Percentiles rank a stretch among this genome's conserved stretches.
Evolutionary conservation across 2,329 filamentous ascomycete genomes (phyloP).

Genomic region (Alternaria triticimaculans): DNA sequence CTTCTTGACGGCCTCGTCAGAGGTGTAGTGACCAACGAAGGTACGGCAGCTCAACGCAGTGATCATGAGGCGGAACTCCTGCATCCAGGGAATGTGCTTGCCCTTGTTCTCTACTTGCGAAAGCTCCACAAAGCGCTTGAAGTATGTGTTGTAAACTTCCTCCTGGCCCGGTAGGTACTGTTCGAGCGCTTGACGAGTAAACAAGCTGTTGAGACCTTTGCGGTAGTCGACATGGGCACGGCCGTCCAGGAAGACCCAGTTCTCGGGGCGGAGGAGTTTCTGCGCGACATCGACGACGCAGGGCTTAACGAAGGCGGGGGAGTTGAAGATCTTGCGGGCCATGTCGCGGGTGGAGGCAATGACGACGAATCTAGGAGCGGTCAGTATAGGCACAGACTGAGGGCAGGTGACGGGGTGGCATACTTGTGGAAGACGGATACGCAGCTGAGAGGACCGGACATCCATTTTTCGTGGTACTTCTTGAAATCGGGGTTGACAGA

Average conservation of each 20-base stretch:
- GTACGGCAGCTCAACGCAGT: conserved; percentile 93
- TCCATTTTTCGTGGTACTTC: conserved; percentile 91
- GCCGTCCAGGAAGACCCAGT: conserved; percentile 98
- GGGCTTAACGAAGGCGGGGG: conserved; percentile 88
- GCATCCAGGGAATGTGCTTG: conserved; percentile 86
- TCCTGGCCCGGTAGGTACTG: conserved; percentile 91
- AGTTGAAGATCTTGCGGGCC: conserved; percentile 96
- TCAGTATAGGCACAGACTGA: conserved; percentile 18
- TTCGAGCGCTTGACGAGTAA: conserved; percentile 88
- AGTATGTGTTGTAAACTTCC: conserved; percentile 88
- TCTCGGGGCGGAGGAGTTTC: conserved; percentile 88
- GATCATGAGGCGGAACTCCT: conserved; percentile 91
- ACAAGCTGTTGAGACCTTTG: conserved; percentile 92
- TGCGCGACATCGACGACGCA: conserved; percentile 94
- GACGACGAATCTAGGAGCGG: conserved; percentile 78
- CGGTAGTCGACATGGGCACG: conserved; percentile 95
- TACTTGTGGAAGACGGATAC: conserved; percentile 99
- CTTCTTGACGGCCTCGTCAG: conserved; percentile 87
- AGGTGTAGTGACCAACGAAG: conserved; percentile 97
- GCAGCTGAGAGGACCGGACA: conserved; percentile 88
- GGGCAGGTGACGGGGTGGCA: conserved; percentile 1
- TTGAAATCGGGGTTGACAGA: conserved; percentile 91
- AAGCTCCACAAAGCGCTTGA: conserved; percentile 76
- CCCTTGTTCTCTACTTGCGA: conserved; percentile 71
- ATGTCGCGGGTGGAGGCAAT: conserved; percentile 95